Conservation (phyloP, 1,139 yeast species). For the Yamadazyma triangularis region DNA sequence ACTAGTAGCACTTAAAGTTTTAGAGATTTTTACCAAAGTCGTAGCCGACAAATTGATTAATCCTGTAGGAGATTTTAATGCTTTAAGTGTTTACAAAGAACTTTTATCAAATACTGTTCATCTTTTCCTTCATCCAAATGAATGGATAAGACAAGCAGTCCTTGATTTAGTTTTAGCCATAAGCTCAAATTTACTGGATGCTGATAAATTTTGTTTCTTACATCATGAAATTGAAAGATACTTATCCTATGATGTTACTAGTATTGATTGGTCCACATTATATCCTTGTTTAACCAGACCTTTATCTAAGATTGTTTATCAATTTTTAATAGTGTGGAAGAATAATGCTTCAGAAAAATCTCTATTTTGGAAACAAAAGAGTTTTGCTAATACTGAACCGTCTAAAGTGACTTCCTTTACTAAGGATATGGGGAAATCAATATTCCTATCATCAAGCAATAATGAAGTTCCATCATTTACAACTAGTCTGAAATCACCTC, state of each 20-base stretch:
- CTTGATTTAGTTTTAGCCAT: conserved; percentile 59
- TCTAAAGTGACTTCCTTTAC: conserved; percentile 18
- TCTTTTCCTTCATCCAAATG: conserved; percentile 74
- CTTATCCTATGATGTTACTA: conserved; percentile 70
- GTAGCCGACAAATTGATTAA: conserved; percentile 30
- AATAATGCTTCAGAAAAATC: conserved; percentile 56
- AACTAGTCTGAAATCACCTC: conserved; percentile 4
- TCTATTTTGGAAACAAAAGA: conserved; percentile 58
- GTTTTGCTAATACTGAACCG: conserved; percentile 10
- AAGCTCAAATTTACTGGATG: conserved; percentile 59
- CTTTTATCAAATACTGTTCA: conserved; percentile 25
- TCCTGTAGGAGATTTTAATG: conserved; percentile 37
- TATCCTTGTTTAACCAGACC: conserved; percentile 66
- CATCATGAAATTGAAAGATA: conserved; percentile 80
- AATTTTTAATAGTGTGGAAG: conserved; percentile 70
- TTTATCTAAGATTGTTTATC: conserved; percentile 61
- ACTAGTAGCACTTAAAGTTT: conserved; percentile 69
- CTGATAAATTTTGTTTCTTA: conserved; percentile 78
- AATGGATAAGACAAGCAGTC: conserved; percentile 75
- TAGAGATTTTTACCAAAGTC: conserved; percentile 52
- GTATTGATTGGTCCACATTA: conserved; percentile 59
- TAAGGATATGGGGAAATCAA: conserved; percentile 37
- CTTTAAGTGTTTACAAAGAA: conserved; percentile 37
- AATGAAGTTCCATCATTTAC: conserved; percentile 1
- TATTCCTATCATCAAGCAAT: conserved; percentile 24